Percentiles rank a stretch among this genome's conserved stretches.
phyloP scores from a whole-genome alignment of 768 basidiomycete genomes.

The Tulasnella sp. region DNA sequence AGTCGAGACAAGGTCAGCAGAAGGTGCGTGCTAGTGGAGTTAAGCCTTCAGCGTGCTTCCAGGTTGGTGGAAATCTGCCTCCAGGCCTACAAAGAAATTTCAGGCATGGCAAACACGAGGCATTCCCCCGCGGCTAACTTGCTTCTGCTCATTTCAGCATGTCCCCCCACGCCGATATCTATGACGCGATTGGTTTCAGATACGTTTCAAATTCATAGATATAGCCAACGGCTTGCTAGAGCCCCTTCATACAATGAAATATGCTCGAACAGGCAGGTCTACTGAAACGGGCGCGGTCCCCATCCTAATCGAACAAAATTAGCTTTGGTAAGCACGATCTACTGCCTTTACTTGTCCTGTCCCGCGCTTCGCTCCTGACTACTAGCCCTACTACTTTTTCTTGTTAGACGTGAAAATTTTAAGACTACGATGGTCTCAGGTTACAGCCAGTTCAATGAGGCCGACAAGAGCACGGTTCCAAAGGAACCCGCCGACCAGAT shows the following conservation, averaged over 20 bases:
- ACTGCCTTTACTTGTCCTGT: neutral
- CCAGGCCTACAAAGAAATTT: neutral
- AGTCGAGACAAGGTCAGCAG: neutral
- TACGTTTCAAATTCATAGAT: neutral
- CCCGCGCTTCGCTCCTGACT: neutral
- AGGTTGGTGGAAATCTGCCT: constrained; percentile 9
- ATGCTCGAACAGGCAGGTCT: neutral
- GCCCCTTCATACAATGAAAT: neutral
- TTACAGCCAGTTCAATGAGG: constrained; percentile 8
- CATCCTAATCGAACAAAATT: neutral
- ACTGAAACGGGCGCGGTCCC: neutral
- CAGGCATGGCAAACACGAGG: constrained; percentile 11
- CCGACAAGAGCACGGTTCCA: constrained; percentile 18
- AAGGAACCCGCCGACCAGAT: constrained; percentile 23
- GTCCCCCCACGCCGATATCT: neutral
- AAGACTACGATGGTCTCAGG: neutral
- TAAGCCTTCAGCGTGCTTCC: constrained; percentile 10
- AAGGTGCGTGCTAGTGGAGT: constrained; percentile 3
- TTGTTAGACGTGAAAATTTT: neutral
- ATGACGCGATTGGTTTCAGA: neutral
- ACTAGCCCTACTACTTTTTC: neutral
- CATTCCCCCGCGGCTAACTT: neutral
- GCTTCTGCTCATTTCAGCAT: neutral
- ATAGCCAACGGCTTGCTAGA: neutral
- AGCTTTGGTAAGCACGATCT: neutral